These are phyloP conservation scores for Trametes polyzona DNA, from an alignment of 1,284 basidiomycete genomes.

Conservation along the genomic window DNA sequence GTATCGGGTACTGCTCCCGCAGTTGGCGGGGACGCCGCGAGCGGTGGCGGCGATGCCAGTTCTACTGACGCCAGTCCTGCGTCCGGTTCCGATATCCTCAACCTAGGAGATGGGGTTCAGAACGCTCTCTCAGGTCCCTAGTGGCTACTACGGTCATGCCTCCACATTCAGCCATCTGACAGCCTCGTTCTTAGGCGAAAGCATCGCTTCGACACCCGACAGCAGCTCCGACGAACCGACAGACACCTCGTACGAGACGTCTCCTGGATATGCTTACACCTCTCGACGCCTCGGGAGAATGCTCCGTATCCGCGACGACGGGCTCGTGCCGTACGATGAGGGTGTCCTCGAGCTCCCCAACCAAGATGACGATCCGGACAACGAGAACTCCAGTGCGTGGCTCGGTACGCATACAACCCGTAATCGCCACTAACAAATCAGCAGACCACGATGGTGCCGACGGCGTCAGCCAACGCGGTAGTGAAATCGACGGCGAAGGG, in stretches of 20 bases:
- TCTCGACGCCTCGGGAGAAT: slow-evolving; percentile 3
- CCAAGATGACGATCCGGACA: neutral
- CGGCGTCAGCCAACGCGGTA: slow-evolving; percentile 12
- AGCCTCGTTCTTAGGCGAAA: neutral
- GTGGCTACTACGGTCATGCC: too few relatives aligned
- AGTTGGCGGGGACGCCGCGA: slow-evolving; percentile 13
- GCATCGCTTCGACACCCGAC: neutral
- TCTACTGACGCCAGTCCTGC: slow-evolving; percentile 11
- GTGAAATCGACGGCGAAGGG: slow-evolving; percentile 2
- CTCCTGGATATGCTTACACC: neutral
- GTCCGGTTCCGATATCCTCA: neutral
- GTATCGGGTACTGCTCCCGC: slow-evolving; percentile 11
- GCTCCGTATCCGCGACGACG: neutral
- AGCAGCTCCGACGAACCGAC: neutral
- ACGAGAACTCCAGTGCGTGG: slow-evolving; percentile 10
- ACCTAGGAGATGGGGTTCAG: neutral
- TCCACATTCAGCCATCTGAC: too few relatives aligned
- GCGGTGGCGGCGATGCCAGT: slow-evolving; percentile 5
- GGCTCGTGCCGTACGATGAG: neutral
- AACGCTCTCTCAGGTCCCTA: neutral
- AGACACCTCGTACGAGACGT: neutral
- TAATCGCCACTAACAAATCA: neutral
- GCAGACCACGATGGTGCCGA: slow-evolving; percentile 13
- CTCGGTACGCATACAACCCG: too few relatives aligned
- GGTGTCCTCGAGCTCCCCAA: neutral